These are phyloP conservation scores for Pascua sp. DNA, from an alignment of 1,284 basidiomycete genomes.

Conservation along the genomic window DNA sequence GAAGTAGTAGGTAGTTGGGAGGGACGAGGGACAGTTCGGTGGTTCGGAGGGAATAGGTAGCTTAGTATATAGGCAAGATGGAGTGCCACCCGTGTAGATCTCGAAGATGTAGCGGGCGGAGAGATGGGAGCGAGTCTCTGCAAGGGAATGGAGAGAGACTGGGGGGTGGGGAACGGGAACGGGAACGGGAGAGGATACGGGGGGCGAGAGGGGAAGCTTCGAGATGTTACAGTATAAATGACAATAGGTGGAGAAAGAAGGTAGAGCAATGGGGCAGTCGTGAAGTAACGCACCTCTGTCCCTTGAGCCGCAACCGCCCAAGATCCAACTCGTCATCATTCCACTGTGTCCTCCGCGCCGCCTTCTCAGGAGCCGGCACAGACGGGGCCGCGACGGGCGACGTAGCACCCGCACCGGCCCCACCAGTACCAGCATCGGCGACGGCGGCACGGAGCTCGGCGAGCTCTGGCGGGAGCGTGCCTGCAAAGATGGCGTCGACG, in stretches of 20 bases:
- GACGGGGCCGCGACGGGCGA: not conserved
- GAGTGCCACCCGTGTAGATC: not conserved
- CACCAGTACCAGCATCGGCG: not conserved
- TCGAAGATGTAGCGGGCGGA: not conserved
- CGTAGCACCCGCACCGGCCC: not conserved
- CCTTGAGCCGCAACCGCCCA: constrained; percentile 59
- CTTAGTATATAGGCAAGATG: too few species aligned
- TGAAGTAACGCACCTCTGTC: constrained; percentile 52
- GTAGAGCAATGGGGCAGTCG: too few species aligned
- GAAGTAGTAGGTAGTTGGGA: too few species aligned
- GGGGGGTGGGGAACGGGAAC: too few species aligned
- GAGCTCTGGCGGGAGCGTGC: constrained; percentile 37
- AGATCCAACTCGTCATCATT: constrained; percentile 63
- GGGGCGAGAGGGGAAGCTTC: too few species aligned
- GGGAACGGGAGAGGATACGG: too few species aligned
- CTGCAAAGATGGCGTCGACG: constrained; percentile 41
- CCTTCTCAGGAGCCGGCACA: not conserved
- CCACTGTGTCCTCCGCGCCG: constrained; percentile 3
- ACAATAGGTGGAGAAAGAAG: too few species aligned
- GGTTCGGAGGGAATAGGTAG: not conserved
- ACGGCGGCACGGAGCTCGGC: constrained; percentile 27
- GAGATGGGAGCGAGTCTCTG: too few species aligned
- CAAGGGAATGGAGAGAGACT: too few species aligned
- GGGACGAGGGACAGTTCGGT: too few species aligned
- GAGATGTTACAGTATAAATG: too few species aligned